These are phyloP conservation scores for Gomphus bonarii DNA, from an alignment of 1,284 basidiomycete species.

Conservation along the genomic window DNA sequence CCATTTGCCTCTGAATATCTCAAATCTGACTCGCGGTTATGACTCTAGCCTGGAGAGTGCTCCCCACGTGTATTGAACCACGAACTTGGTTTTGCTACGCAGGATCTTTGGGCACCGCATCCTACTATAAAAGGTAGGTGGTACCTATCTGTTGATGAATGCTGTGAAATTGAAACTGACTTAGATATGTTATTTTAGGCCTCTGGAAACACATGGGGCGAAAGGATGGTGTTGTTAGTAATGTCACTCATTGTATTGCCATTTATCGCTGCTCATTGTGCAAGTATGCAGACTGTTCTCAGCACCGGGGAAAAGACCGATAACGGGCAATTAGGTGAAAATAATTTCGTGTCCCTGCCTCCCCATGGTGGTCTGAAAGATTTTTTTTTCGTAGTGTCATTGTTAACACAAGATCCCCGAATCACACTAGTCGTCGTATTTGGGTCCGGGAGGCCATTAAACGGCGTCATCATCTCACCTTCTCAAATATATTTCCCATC, in stretches of 20 bases:
- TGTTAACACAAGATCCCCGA: conserved; percentile 11
- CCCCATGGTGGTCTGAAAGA: not conserved
- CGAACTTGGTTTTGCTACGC: not conserved
- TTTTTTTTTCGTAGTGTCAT: not conserved
- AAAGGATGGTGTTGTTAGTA: not conserved
- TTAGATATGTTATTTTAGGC: not conserved
- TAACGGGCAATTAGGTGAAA: conserved; percentile 15
- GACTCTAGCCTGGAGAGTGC: not conserved
- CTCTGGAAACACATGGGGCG: not conserved
- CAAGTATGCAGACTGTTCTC: conserved; percentile 14
- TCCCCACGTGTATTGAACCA: not conserved
- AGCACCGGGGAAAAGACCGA: conserved; percentile 18
- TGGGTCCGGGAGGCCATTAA: conserved; percentile 13
- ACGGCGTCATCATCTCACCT: conserved; percentile 13
- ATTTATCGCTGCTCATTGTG: too few relatives aligned
- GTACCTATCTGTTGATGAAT: too few relatives aligned
- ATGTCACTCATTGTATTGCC: too few relatives aligned
- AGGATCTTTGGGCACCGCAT: not conserved
- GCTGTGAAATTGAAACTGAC: too few relatives aligned
- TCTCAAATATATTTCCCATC: not conserved
- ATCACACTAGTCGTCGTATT: conserved; percentile 14
- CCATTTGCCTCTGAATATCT: not conserved
- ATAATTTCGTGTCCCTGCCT: not conserved
- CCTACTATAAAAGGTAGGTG: not conserved
- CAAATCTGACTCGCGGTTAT: not conserved